Conservation (phyloP, 176 grass and related monocot genomes). For the Carex kokanica region DNA sequence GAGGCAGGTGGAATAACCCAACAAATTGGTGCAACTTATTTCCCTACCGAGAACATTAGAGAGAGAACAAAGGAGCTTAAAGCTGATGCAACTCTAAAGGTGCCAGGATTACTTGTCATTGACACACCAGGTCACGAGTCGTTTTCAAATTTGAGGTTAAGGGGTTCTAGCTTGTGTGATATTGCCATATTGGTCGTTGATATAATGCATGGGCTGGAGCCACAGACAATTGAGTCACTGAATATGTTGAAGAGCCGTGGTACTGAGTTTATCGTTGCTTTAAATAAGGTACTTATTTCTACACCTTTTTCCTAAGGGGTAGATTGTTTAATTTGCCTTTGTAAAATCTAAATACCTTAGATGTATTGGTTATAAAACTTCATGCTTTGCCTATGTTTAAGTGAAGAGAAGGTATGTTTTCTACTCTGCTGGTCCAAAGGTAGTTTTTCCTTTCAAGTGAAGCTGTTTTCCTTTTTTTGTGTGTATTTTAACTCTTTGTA, state of each 20-base stretch:
- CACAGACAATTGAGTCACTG: conserved; percentile 86
- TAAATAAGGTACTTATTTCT: conserved; percentile 75
- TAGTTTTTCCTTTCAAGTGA: neutral
- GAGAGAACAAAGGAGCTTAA: conserved; percentile 93
- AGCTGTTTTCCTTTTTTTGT: neutral
- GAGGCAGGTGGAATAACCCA: conserved; percentile 98
- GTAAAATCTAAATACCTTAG: neutral
- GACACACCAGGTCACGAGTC: conserved; percentile 94
- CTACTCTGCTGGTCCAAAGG: conserved; percentile 16
- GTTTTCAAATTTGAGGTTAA: conserved; percentile 88
- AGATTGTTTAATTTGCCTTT: neutral
- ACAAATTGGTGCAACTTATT: conserved; percentile 93
- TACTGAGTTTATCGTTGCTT: conserved; percentile 90
- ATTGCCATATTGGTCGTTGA: conserved; percentile 97
- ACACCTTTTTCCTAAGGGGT: neutral
- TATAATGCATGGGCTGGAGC: conserved; percentile 97
- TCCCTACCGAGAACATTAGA: conserved; percentile 96
- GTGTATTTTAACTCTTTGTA: conserved; percentile 15
- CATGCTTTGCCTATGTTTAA: neutral
- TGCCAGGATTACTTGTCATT: conserved; percentile 94
- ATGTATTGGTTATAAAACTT: neutral
- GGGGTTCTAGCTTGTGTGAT: conserved; percentile 96
- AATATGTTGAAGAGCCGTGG: conserved; percentile 75
- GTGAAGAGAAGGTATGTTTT: neutral
- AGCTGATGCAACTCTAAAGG: conserved; percentile 87